Conservation (phyloP, 371 early-diverging fungal genomes). For the Paraphysoderma sedebokerense region DNA sequence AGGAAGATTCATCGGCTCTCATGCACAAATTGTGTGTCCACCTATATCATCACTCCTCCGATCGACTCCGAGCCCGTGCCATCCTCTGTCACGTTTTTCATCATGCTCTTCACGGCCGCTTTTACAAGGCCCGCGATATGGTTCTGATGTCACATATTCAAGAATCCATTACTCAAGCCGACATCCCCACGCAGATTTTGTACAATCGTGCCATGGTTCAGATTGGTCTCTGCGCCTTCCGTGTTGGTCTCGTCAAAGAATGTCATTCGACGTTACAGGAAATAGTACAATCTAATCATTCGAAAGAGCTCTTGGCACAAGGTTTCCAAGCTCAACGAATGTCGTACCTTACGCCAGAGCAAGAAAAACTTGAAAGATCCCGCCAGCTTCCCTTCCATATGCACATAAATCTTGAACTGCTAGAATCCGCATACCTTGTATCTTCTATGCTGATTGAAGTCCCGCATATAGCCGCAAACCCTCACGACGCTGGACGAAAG, state of each 20-base stretch:
- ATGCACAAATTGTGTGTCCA: constrained; percentile 65
- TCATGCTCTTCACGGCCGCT: constrained; percentile 86
- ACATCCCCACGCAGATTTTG: constrained; percentile 81
- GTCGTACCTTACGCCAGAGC: constrained; percentile 53
- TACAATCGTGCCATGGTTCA: constrained; percentile 93
- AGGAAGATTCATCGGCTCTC: constrained; percentile 38
- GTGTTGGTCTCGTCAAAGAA: constrained; percentile 78
- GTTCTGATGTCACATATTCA: constrained; percentile 94
- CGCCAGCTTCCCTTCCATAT: constrained; percentile 95
- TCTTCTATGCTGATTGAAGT: constrained; percentile 93
- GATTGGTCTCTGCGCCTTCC: constrained; percentile 93
- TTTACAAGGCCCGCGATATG: constrained; percentile 86
- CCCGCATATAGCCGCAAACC: constrained; percentile 80
- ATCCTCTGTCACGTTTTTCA: constrained; percentile 94
- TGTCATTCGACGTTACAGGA: constrained; percentile 74
- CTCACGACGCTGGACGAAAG: constrained; percentile 42
- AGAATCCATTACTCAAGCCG: constrained; percentile 77
- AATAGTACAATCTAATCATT: constrained; percentile 66
- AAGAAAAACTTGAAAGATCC: constrained; percentile 79
- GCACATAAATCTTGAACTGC: constrained; percentile 94
- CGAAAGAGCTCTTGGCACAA: constrained; percentile 88
- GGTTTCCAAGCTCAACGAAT: constrained; percentile 63
- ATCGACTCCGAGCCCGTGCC: constrained; percentile 81
- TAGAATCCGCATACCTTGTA: constrained; percentile 90
- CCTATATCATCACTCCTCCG: constrained; percentile 68